Evolutionary conservation across 1,139 yeast genomes (phyloP).

Genomic region (Hansenula lynferdii): DNA sequence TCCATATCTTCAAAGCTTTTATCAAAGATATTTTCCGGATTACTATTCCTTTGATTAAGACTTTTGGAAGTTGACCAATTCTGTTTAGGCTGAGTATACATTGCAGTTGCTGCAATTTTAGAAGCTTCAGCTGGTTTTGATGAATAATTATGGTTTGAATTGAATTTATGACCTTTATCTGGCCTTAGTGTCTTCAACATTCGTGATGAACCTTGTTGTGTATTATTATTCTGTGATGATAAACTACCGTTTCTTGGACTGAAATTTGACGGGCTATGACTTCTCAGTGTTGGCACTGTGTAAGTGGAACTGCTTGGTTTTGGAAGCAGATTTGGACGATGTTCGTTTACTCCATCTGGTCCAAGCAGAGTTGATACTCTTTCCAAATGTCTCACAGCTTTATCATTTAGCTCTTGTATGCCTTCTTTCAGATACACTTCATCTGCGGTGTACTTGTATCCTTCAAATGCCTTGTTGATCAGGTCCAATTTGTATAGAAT

Average conservation of each 20-base stretch:
- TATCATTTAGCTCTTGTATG: slow-evolving; percentile 28
- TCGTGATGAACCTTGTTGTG: slow-evolving; percentile 12
- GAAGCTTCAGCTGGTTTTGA: slow-evolving; percentile 30
- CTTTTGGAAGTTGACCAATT: slow-evolving; percentile 32
- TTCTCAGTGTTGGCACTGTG: slow-evolving; percentile 22
- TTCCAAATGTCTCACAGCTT: slow-evolving; percentile 31
- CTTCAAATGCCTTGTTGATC: slow-evolving; percentile 40
- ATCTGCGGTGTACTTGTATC: slow-evolving; percentile 39
- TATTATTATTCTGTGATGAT: slow-evolving; percentile 6
- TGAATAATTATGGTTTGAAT: slow-evolving; percentile 9
- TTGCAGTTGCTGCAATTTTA: slow-evolving; percentile 41
- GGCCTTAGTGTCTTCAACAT: slow-evolving; percentile 24
- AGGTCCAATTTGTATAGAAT: slow-evolving; percentile 50
- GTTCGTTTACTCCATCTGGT: slow-evolving; percentile 1
- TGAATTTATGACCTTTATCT: slow-evolving; percentile 17
- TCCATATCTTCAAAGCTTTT: slow-evolving; percentile 19
- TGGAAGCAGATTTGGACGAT: slow-evolving; percentile 4
- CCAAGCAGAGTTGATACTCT: slow-evolving; percentile 23
- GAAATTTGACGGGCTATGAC: slow-evolving; percentile 17
- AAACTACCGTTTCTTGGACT: slow-evolving; percentile 13
- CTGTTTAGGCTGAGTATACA: slow-evolving; percentile 31
- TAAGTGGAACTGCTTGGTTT: slow-evolving; percentile 10
- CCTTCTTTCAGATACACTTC: slow-evolving; percentile 32
- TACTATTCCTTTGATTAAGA: not conserved
- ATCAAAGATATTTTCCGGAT: slow-evolving; percentile 18